Base-by-base conservation (phyloP, 1,284 basidiomycete genomes). In the Tremellales sp. region DNA sequence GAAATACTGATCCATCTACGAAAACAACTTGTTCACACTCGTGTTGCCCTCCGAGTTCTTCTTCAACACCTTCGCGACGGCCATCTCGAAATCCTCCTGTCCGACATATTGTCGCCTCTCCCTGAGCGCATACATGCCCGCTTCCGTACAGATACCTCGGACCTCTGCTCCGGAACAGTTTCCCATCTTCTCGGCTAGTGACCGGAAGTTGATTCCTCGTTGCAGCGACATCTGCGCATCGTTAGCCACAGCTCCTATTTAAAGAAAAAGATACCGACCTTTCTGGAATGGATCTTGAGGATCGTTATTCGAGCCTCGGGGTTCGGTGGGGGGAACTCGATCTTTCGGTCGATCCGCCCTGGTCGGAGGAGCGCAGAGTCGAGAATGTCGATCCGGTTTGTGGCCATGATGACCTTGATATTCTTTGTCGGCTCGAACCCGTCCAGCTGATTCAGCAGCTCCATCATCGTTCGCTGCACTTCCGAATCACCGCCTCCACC, bases 341-440 rank as follows among this genome's bases (percentile, higher is more conserved):
- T 98, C 78, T 97, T 97, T 45, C 94, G 82, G 76, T 98, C 94
- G 63, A 98, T 97, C 68, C 94, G 90, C 28, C 94, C 94, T 5
- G 94, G 93, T 58, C 94, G 84, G 26, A 98, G 79, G 21, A 98
- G 79, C 0, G 94, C 94, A 43, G 90, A 85, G 71, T 97, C 94
- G 58, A 98, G 82, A 57, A 97, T 97, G 75, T 98, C 89, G 76
- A 97, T 97, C 65, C 93, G 87, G 75, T 97, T 97, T 47, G 93
- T 97, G 28, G 93, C 93, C 93, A 97, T 97, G 76, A 97, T 95
- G 63, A 97, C 87, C 78, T 98, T 97, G 79, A 97, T 97, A 72
- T 97, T 97, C 79, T 97, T 94, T 34, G 91, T 89, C 36, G 90
- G 81, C 76, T 97, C 94, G 72, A 98, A 98, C 10, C 94, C 94